These are phyloP conservation scores for Aphanomyces astaci DNA, from an alignment of 352 stramenopile species.

Conservation along the genomic window DNA sequence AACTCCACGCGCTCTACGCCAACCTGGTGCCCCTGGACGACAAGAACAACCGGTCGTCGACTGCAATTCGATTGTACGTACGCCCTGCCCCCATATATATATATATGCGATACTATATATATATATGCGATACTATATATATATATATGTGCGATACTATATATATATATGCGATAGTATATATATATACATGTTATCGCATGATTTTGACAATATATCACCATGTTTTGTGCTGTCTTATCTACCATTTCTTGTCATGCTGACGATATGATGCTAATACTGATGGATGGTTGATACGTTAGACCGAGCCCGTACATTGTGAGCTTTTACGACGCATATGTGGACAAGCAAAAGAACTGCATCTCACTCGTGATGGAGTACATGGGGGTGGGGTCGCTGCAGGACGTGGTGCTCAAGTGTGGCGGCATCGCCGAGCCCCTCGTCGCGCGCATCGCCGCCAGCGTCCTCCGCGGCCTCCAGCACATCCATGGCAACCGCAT, in stretches of 20 bases:
- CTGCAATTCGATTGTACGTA: conserved; percentile 8
- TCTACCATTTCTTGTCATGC: too few species aligned
- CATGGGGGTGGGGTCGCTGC: conserved; percentile 86
- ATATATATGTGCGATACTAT: too few species aligned
- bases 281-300: not conserved
- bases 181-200: too few species aligned
- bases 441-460: conserved; percentile 54
- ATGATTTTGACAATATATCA: too few species aligned
- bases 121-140: not conserved
- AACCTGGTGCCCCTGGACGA: conserved; percentile 77
- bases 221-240: too few species aligned
- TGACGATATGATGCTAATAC: not conserved
- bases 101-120: not conserved
- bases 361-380: conserved; percentile 91
- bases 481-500: conserved; percentile 85
- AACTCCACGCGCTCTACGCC: conserved; percentile 84
- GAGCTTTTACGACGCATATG: conserved; percentile 89
- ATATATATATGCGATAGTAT: too few species aligned
- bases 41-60: conserved; percentile 24
- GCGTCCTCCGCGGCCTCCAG: conserved; percentile 65
- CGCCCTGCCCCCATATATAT: not conserved
- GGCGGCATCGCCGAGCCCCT: conserved; percentile 81
- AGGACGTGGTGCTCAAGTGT: conserved; percentile 80
- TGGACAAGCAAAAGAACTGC: conserved; percentile 79
- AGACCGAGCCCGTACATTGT: conserved; percentile 85